Base-by-base conservation (phyloP, 2,329 filamentous ascomycete genomes). In the Nemania abortiva region DNA sequence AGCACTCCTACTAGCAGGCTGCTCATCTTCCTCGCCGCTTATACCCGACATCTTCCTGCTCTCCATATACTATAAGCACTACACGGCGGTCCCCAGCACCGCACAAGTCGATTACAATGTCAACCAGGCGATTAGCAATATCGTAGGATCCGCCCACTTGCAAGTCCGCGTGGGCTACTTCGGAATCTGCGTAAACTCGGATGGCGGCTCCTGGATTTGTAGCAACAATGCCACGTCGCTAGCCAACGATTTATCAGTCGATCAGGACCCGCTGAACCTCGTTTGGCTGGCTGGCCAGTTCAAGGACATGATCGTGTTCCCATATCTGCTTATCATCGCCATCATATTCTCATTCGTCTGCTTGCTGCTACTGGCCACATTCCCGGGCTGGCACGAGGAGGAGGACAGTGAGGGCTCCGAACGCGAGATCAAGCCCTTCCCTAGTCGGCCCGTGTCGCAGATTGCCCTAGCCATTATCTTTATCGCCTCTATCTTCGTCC, bases 231-330 rank as follows among this genome's bases (percentile, higher is more conserved):
- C 96, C 22, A 98, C 95, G 2, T 91, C 94, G 2, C 87, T 99
- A 56, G 95, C 96, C 45, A 92, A 96, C 80, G 91, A 97, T 82
- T 89, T 98, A 52, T 91, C 89, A 22, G 89, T 97, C 50, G 94
- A 98, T 78, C 93, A 98, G 81, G 96, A 99, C 83, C 96, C 96
- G 47, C 86, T 99, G 78, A 99, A 99, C 81, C 84, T 99, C 77
- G 95, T 99, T 76, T 99, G 95, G 96, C 89, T 99, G 64, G 95
- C 96, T 27, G 91, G 92, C 75, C 97, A 97, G 74, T 99, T 99
- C 84, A 98, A 98, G 82, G 94, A 98, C 81, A 95, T 95, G 83
- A 96, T 99, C 79, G 95, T 99, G 53, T 99, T 99, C 80, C 96
- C 96, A 10, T 99, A 98, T 79, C 84, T 99, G 22, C 91, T 99